Conservation (phyloP, 176 grass and related monocot genomes). For the barley (Hordeum vulgare) region DNA sequence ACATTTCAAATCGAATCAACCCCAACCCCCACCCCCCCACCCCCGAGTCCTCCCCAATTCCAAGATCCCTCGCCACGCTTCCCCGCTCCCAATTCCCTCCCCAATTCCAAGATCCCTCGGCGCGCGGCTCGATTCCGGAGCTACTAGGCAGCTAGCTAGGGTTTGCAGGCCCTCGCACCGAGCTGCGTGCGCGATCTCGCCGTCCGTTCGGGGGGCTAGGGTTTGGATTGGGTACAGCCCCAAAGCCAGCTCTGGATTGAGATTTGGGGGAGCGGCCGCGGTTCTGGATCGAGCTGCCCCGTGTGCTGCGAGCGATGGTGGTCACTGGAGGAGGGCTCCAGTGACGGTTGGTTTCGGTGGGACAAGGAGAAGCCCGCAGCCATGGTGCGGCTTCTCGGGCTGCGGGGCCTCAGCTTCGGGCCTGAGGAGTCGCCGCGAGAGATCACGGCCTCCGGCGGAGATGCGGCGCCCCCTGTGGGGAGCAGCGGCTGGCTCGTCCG, state of each 20-base stretch:
- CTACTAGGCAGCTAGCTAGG: constrained; percentile 45
- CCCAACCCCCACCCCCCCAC: not conserved
- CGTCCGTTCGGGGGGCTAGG: not conserved
- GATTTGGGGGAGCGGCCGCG: not conserved
- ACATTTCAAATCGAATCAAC: constrained; percentile 25
- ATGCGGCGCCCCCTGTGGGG: constrained; percentile 52
- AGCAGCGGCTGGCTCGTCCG: constrained; percentile 93
- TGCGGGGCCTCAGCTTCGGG: constrained; percentile 66
- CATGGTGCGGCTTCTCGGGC: constrained; percentile 93
- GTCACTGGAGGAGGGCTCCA: constrained; percentile 3
- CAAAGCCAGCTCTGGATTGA: not conserved
- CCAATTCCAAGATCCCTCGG: not conserved
- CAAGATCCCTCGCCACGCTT: not conserved
- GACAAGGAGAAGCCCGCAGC: not conserved
- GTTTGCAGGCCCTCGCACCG: constrained; percentile 27
- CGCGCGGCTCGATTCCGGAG: not conserved
- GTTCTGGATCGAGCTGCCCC: constrained; percentile 31
- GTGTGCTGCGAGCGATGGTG: constrained; percentile 9
- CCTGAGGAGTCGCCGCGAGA: constrained; percentile 88
- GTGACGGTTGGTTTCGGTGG: constrained; percentile 1
- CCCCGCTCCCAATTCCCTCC: not conserved
- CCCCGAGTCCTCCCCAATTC: constrained; percentile 23
- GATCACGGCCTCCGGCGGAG: constrained; percentile 48
- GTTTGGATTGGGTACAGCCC: constrained; percentile 17
- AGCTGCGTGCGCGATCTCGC: not conserved